Evolutionary conservation across 306 rosid species (phyloP).

Genomic region (Glycine soja): DNA sequence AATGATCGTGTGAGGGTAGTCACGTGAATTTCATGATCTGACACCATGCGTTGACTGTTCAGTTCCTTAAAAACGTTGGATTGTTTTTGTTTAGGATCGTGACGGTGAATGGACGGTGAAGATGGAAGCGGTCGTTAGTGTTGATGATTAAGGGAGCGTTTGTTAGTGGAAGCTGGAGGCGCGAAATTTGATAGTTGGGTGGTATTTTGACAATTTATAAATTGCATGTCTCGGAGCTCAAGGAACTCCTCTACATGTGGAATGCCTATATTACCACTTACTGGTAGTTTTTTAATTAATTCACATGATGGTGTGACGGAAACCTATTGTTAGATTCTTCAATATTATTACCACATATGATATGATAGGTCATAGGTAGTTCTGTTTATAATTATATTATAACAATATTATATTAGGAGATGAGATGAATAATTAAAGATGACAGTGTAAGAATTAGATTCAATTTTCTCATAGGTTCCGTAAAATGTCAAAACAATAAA

Average conservation of each 20-base stretch:
- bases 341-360: too few relatives aligned
- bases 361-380: too few relatives aligned
- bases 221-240: constrained; percentile 47
- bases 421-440: too few relatives aligned
- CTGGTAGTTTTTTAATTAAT: too few relatives aligned
- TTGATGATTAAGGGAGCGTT: not conserved
- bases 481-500: too few relatives aligned
- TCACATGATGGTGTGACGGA: too few relatives aligned
- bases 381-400: too few relatives aligned
- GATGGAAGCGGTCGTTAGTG: not conserved
- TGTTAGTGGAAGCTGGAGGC: constrained; percentile 50
- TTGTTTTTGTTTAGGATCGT: not conserved
- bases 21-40: not conserved
- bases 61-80: constrained; percentile 11
- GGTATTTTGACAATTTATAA: constrained; percentile 41
- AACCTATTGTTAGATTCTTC: too few relatives aligned
- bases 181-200: constrained; percentile 54
- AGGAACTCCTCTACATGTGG: not conserved
- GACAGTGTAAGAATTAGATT: too few relatives aligned
- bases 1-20: constrained; percentile 27
- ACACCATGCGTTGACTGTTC: not conserved
- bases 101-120: constrained; percentile 17
- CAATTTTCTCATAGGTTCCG: too few relatives aligned
- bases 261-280: not conserved
- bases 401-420: too few relatives aligned